Evolutionary conservation across 2,329 filamentous ascomycete genomes (phyloP).

Genomic region (Leptographium galeiforme): DNA sequence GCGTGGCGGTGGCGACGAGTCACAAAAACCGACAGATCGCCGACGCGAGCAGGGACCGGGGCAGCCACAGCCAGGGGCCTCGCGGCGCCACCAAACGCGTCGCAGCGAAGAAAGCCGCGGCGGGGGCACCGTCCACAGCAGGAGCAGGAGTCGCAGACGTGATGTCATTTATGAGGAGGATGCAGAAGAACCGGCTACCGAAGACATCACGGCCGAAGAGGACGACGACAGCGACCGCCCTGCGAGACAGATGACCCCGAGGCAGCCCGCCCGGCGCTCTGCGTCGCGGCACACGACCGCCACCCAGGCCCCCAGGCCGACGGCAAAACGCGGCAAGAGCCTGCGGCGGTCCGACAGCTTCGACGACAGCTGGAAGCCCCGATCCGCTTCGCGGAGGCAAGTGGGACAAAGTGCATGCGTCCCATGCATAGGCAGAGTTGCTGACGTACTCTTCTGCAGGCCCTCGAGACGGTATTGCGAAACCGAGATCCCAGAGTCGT

Average conservation of each 20-base stretch:
- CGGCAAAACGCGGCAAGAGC: slow-evolving; percentile 8
- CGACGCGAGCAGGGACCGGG: neutral
- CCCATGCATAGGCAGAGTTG: neutral
- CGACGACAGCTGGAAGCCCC: slow-evolving; percentile 5
- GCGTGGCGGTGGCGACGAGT: neutral
- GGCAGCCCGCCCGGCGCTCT: slow-evolving; percentile 12
- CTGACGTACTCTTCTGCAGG: slow-evolving; percentile 1
- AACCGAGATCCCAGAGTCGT: slow-evolving; percentile 7
- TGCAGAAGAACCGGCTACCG: slow-evolving; percentile 4
- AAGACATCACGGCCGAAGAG: slow-evolving; percentile 1
- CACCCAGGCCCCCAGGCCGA: slow-evolving; percentile 4
- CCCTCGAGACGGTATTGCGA: slow-evolving; percentile 11
- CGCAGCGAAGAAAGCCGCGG: slow-evolving; percentile 6
- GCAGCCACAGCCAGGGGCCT: neutral
- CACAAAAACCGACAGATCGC: slow-evolving; percentile 1
- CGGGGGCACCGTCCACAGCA: slow-evolving; percentile 3
- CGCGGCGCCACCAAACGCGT: neutral
- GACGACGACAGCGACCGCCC: slow-evolving; percentile 4
- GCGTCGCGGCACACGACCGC: slow-evolving; percentile 13
- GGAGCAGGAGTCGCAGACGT: neutral
- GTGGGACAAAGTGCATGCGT: neutral
- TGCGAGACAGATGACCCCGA: slow-evolving; percentile 5
- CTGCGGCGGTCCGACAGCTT: slow-evolving; percentile 1
- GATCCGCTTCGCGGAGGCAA: slow-evolving; percentile 8
- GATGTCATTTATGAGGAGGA: slow-evolving; percentile 10